A percentile compares a stretch with the other conserved stretches of the same genome.
These are phyloP conservation scores for Diplodia scrobiculata DNA, from an alignment of 2,329 filamentous ascomycete genomes.

Conservation along the genomic window DNA sequence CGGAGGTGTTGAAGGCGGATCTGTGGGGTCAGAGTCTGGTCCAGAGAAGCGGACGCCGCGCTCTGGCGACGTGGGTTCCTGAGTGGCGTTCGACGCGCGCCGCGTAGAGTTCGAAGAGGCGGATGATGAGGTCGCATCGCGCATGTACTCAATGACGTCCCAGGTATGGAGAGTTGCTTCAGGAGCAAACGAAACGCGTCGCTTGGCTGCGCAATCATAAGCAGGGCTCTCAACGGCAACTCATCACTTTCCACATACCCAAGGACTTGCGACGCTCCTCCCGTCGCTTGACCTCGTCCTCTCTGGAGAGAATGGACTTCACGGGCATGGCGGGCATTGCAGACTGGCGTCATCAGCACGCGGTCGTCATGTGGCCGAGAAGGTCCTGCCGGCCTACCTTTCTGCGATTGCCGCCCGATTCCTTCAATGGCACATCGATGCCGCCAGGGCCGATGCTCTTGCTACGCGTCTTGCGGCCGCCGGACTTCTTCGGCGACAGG, in stretches of 20 bases:
- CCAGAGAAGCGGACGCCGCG: constrained; percentile 33
- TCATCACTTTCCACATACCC: constrained; percentile 49
- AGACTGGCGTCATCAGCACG: constrained; percentile 42
- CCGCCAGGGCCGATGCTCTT: constrained; percentile 96
- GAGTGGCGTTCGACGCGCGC: constrained; percentile 65
- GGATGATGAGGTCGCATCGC: constrained; percentile 78
- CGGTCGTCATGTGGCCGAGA: not conserved
- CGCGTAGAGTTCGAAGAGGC: constrained; percentile 73
- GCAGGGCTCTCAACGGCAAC: not conserved
- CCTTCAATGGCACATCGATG: constrained; percentile 72
- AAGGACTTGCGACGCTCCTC: constrained; percentile 91
- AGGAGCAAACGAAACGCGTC: constrained; percentile 93
- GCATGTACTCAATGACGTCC: constrained; percentile 86
- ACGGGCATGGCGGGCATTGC: constrained; percentile 55
- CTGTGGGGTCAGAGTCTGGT: constrained; percentile 53
- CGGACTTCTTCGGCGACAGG: constrained; percentile 39
- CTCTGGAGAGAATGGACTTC: constrained; percentile 59
- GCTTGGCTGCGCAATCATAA: constrained; percentile 61
- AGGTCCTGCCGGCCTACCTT: constrained; percentile 59
- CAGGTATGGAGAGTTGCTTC: constrained; percentile 97
- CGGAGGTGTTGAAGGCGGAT: constrained; percentile 64
- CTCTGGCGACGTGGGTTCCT: constrained; percentile 36
- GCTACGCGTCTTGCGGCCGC: constrained; percentile 62
- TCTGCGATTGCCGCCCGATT: constrained; percentile 73
- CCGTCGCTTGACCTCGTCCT: constrained; percentile 63